phyloP scores from a whole-genome alignment of 1,284 basidiomycete genomes.

The Cutaneotrichosporon arboriforme region DNA sequence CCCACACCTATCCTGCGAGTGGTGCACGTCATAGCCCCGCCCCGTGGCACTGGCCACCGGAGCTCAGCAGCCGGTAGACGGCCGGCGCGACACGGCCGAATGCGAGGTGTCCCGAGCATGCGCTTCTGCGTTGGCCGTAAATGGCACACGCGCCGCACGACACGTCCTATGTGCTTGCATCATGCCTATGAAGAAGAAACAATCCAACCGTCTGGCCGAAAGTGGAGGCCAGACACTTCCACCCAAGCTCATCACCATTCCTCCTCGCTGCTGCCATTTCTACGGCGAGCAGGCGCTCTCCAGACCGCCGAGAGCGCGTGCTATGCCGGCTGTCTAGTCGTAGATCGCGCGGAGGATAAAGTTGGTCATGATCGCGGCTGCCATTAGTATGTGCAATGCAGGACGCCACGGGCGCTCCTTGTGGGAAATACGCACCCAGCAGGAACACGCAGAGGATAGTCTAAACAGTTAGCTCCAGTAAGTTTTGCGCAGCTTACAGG shows the following conservation, averaged over 20 bases:
- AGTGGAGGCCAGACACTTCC: no score
- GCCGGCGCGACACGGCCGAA: not conserved
- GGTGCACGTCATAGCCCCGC: constrained; percentile 6
- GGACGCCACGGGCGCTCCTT: not conserved
- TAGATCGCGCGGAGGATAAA: constrained; percentile 61
- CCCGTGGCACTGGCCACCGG: not conserved
- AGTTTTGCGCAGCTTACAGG: constrained; percentile 56
- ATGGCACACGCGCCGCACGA: no score
- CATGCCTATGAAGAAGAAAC: no score
- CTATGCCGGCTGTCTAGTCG: not conserved
- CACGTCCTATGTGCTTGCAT: no score
- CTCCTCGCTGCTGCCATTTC: no score
- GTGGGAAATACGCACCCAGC: constrained; percentile 56
- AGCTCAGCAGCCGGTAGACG: no score
- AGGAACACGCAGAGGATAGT: constrained; percentile 80
- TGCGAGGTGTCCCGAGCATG: not conserved
- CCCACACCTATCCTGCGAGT: no score
- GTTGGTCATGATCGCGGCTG: constrained; percentile 83
- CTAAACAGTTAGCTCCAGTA: constrained; percentile 48
- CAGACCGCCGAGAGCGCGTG: not conserved
- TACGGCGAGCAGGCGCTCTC: no score
- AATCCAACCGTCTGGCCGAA: no score
- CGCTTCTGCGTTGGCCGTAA: no score
- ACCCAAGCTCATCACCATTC: no score
- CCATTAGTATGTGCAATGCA: not conserved